Evolutionary conservation across 768 basidiomycete species (phyloP).

Genomic region (Amanita pseudoporphyria): DNA sequence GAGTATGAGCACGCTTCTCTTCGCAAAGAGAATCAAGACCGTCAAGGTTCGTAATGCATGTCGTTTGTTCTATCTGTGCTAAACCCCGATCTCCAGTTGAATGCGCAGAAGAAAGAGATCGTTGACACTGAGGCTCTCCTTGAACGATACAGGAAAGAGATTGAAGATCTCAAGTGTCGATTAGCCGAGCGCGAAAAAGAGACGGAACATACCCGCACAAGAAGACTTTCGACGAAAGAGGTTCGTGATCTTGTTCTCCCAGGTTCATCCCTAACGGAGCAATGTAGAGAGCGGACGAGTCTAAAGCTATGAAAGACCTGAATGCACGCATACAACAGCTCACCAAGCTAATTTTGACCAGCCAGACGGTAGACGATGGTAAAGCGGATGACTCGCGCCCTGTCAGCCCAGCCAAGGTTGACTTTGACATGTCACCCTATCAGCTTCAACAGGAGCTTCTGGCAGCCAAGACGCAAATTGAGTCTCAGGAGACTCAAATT

Average conservation of each 20-base stretch:
- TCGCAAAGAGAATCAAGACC: constrained; percentile 86
- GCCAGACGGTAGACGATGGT: constrained; percentile 66
- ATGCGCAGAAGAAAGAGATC: constrained; percentile 89
- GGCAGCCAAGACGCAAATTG: constrained; percentile 63
- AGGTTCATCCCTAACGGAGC: neutral
- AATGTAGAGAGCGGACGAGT: constrained; percentile 70
- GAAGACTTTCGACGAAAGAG: constrained; percentile 44
- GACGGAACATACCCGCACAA: constrained; percentile 28
- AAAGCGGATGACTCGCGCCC: constrained; percentile 68
- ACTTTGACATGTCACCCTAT: constrained; percentile 85
- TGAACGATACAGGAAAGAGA: constrained; percentile 90
- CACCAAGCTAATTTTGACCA: constrained; percentile 79
- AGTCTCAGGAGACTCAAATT: constrained; percentile 76
- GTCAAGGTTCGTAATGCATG: constrained; percentile 47
- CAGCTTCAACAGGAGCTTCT: constrained; percentile 90
- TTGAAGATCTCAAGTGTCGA: constrained; percentile 76
- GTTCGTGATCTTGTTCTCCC: constrained; percentile 16
- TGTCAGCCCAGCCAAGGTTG: constrained; percentile 76
- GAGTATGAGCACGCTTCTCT: constrained; percentile 80
- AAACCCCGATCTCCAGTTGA: constrained; percentile 33
- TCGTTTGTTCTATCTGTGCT: neutral
- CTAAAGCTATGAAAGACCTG: constrained; percentile 76
- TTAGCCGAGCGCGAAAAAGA: constrained; percentile 64
- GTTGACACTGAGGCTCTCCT: constrained; percentile 91
- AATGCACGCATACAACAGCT: constrained; percentile 74